phyloP scores from a whole-genome alignment of 2,329 filamentous ascomycete genomes.

The Calonectria pseudoreteaudii region DNA sequence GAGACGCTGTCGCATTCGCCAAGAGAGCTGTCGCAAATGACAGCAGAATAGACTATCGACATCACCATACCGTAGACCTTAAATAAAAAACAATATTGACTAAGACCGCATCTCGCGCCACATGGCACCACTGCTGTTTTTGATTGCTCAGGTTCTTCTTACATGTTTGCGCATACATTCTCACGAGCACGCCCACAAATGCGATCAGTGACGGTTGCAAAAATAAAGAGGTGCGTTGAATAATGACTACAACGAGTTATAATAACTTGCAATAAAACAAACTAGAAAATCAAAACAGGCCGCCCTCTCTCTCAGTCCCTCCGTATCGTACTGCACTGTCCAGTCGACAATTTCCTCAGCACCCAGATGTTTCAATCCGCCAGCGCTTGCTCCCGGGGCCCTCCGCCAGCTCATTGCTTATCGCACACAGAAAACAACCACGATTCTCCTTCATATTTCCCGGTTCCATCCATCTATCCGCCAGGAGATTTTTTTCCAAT shows the following conservation, averaged over 20 bases:
- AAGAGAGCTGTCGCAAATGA: slow-evolving; percentile 10
- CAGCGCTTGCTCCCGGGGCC: slow-evolving; percentile 18
- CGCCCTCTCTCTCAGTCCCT: slow-evolving; percentile 16
- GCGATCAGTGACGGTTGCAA: neutral
- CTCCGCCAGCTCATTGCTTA: slow-evolving; percentile 7
- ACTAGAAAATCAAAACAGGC: slow-evolving; percentile 37
- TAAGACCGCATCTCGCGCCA: neutral
- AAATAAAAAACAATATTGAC: neutral
- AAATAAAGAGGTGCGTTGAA: slow-evolving; percentile 21
- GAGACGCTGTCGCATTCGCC: slow-evolving; percentile 13
- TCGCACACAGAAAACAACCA: slow-evolving; percentile 28
- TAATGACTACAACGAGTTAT: slow-evolving; percentile 41
- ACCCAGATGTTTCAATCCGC: slow-evolving; percentile 36
- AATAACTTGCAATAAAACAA: slow-evolving; percentile 31
- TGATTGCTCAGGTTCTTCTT: neutral
- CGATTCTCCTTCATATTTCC: slow-evolving; percentile 31
- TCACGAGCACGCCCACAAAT: neutral
- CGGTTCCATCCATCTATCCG: slow-evolving; percentile 38
- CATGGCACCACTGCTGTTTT: neutral
- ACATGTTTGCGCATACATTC: neutral
- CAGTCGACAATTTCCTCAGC: slow-evolving; percentile 35
- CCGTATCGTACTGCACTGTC: slow-evolving; percentile 28
- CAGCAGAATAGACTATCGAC: neutral
- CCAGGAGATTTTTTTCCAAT: slow-evolving; percentile 44
- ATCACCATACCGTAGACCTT: neutral